Conservation (phyloP, 352 stramenopile genomes). For the Detonula confervacea region DNA sequence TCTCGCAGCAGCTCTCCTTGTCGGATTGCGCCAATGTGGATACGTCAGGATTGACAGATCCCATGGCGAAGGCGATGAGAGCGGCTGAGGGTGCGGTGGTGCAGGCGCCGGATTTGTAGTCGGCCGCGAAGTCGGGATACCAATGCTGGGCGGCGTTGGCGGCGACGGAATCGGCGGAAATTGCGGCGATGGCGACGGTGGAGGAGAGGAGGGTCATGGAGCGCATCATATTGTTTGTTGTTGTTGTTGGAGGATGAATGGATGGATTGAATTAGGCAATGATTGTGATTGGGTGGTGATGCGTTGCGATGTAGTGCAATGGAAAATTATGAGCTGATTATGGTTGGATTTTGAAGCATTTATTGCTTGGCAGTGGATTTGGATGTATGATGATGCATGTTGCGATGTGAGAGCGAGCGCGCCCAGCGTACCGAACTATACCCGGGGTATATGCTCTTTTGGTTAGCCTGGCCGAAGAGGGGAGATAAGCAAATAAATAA, state of each 20-base stretch:
- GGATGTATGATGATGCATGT: too few relatives aligned
- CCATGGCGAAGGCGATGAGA: not conserved
- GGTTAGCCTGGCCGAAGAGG: too few relatives aligned
- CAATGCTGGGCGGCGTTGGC: not conserved
- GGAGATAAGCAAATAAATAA: too few relatives aligned
- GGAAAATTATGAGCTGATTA: not conserved
- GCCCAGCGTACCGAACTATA: too few relatives aligned
- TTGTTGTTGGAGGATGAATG: constrained; percentile 1
- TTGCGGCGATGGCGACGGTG: not conserved
- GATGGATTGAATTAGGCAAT: too few relatives aligned
- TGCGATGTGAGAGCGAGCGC: too few relatives aligned
- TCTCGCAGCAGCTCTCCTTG: not conserved
- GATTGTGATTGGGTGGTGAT: not conserved
- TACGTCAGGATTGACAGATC: not conserved
- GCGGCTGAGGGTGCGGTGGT: not conserved
- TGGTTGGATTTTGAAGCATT: too few relatives aligned
- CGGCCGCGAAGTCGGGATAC: not conserved
- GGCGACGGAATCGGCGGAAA: not conserved
- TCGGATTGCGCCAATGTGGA: not conserved
- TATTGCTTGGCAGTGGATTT: too few relatives aligned
- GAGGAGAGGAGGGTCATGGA: constrained; percentile 8
- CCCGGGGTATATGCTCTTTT: too few relatives aligned
- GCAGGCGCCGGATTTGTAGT: not conserved
- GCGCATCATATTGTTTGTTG: not conserved
- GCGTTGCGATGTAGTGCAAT: not conserved